Percentiles rank a stretch among this genome's conserved stretches.
phyloP scores from a whole-genome alignment of 169 alveolate genomes.

The Eimeria tenella region DNA sequence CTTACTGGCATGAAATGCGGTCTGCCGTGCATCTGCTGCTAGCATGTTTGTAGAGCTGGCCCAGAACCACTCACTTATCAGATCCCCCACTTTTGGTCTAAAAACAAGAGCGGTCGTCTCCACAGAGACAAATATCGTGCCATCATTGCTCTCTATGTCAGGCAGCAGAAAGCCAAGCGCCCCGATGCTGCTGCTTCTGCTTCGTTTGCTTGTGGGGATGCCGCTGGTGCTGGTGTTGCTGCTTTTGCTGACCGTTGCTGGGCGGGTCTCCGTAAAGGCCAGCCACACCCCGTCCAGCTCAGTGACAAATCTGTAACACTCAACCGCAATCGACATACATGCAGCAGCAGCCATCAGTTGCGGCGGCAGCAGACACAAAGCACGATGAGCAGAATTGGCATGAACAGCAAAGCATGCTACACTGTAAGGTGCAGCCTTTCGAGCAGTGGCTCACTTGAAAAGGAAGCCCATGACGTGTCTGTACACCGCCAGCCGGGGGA shows the following conservation, averaged over 20 bases:
- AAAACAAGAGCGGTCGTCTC: constrained; percentile 43
- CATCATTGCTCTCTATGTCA: constrained; percentile 47
- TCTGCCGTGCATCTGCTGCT: neutral
- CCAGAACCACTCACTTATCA: constrained; percentile 11
- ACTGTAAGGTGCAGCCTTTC: neutral
- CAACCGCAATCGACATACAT: neutral
- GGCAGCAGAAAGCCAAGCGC: constrained; percentile 60
- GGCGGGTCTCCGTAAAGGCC: constrained; percentile 47
- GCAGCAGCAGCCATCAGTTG: neutral
- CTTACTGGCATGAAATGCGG: neutral
- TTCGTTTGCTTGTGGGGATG: neutral
- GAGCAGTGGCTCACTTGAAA: neutral
- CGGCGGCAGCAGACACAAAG: neutral
- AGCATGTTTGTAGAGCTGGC: neutral
- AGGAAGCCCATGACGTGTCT: constrained; percentile 56
- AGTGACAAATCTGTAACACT: constrained; percentile 20
- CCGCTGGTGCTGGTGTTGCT: constrained; percentile 19
- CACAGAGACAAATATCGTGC: constrained; percentile 32
- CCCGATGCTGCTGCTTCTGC: constrained; percentile 45
- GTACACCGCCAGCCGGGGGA: constrained; percentile 54
- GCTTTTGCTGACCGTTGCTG: constrained; percentile 16
- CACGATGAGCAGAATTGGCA: neutral
- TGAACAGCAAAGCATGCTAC: neutral
- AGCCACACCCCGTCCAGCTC: constrained; percentile 56
- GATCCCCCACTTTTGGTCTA: constrained; percentile 44